These are phyloP conservation scores for Pterulicium gracile DNA, from an alignment of 1,284 basidiomycete species.

Conservation along the genomic window DNA sequence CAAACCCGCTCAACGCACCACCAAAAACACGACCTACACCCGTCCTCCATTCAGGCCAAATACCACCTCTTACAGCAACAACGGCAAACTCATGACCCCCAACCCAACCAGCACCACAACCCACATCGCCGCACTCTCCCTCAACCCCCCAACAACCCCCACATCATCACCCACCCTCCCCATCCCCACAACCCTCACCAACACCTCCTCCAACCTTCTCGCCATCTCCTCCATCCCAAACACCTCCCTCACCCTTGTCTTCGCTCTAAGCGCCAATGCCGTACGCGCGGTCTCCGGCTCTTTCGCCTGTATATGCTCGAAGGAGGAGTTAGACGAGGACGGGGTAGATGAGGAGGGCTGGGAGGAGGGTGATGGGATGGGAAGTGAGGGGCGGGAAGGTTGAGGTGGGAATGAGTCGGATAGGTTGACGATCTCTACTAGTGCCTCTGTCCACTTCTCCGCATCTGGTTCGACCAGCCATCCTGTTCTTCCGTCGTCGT, in stretches of 20 bases:
- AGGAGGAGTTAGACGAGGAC: too few species aligned
- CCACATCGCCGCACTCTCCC: neutral
- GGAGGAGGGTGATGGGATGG: too few species aligned
- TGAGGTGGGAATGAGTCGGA: too few species aligned
- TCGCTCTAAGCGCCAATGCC: slow-evolving; percentile 43
- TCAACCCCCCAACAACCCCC: slow-evolving; percentile 30
- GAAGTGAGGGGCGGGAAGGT: too few species aligned
- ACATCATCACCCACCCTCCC: slow-evolving; percentile 21
- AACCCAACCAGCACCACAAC: neutral
- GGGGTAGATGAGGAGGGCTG: too few species aligned
- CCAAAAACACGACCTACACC: too few species aligned
- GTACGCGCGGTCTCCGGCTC: slow-evolving; percentile 5
- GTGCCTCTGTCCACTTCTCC: slow-evolving; percentile 57
- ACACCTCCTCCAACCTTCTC: slow-evolving; percentile 39
- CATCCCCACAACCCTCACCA: slow-evolving; percentile 41
- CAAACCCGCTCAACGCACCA: too few species aligned
- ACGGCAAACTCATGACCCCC: neutral
- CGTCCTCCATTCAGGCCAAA: too few species aligned
- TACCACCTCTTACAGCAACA: too few species aligned
- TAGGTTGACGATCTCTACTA: slow-evolving; percentile 53
- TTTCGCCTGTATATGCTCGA: too few species aligned
- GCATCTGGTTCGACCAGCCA: slow-evolving; percentile 61
- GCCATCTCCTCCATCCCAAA: slow-evolving; percentile 66
- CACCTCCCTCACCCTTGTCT: slow-evolving; percentile 38
- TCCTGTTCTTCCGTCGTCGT: slow-evolving; percentile 44